Evolutionary conservation across 2,329 filamentous ascomycete genomes (phyloP).

Genomic region (Verticillium dahliae): DNA sequence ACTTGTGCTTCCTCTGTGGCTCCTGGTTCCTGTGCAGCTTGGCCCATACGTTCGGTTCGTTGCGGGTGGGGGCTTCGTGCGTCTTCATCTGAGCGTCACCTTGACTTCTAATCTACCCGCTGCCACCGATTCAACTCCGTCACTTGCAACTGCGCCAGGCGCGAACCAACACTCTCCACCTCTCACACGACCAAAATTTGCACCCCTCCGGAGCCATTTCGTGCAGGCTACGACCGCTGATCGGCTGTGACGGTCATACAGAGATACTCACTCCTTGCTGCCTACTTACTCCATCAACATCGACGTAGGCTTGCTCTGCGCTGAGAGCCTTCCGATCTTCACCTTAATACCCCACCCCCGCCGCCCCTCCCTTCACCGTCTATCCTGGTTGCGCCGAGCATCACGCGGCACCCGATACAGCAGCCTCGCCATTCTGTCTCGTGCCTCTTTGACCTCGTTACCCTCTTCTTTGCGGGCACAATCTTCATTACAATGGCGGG

Average conservation of each 20-base stretch:
- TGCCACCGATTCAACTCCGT: background rate
- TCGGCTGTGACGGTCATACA: constrained; percentile 31
- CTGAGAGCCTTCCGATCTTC: background rate
- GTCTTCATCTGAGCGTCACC: constrained; percentile 25
- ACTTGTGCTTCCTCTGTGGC: background rate
- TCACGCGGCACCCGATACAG: background rate
- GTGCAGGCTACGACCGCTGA: constrained; percentile 10
- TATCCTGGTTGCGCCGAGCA: constrained; percentile 5
- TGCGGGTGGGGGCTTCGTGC: background rate
- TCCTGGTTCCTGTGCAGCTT: background rate
- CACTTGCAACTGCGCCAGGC: background rate
- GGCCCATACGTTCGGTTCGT: background rate
- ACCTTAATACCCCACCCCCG: constrained; percentile 16
- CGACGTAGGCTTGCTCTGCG: background rate
- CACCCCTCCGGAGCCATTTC: constrained; percentile 7
- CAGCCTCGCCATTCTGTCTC: background rate
- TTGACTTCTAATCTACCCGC: constrained; percentile 19
- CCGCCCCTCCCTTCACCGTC: constrained; percentile 17
- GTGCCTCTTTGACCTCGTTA: background rate
- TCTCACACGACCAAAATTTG: constrained; percentile 2
- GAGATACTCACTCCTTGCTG: constrained; percentile 29
- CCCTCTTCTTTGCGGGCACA: background rate
- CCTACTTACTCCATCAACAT: constrained; percentile 19
- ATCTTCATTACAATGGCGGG: constrained; percentile 63
- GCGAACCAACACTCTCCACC: constrained; percentile 6